A percentile compares a stretch with the other conserved stretches of the same genome.
phyloP scores from a whole-genome alignment of 192 early-diverging fungal genomes.

The Entomortierella lignicola region DNA sequence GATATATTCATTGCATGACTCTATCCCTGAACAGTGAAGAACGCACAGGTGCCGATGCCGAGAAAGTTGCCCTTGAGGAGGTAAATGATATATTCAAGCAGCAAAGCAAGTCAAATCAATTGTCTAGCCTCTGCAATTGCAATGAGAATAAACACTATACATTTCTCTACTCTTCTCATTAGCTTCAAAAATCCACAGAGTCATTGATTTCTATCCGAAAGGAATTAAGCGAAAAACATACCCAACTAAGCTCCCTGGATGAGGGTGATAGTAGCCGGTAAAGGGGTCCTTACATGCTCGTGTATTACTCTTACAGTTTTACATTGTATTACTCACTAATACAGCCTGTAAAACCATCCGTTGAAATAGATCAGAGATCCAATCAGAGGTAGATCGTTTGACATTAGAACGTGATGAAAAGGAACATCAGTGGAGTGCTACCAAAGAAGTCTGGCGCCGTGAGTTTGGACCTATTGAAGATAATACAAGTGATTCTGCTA shows the following conservation, averaged over 20 bases:
- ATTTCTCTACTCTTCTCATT: neutral
- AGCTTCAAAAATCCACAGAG: conserved; percentile 38
- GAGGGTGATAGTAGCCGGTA: conserved; percentile 16
- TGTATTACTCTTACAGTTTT: too few species aligned
- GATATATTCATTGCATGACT: too few species aligned
- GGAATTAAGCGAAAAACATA: conserved; percentile 14
- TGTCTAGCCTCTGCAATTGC: neutral
- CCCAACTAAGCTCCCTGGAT: conserved; percentile 7
- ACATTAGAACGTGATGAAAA: conserved; percentile 5
- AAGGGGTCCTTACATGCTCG: neutral
- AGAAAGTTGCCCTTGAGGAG: conserved; percentile 49
- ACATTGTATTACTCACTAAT: too few species aligned
- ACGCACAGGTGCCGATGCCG: conserved; percentile 31
- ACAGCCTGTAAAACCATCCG: too few species aligned
- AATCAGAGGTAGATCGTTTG: conserved; percentile 22
- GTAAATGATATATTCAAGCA: conserved; percentile 10
- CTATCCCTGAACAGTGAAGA: conserved; percentile 21
- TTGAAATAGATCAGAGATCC: conserved; percentile 11
- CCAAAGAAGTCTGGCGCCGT: conserved; percentile 45
- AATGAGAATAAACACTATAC: neutral
- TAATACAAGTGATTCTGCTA: neutral
- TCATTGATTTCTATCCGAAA: conserved; percentile 12
- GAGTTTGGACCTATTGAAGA: conserved; percentile 42
- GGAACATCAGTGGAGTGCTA: conserved; percentile 48
- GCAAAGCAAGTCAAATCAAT: neutral